phyloP scores from a whole-genome alignment of 169 alveolate genomes.

The Sarcocystis neurona region DNA sequence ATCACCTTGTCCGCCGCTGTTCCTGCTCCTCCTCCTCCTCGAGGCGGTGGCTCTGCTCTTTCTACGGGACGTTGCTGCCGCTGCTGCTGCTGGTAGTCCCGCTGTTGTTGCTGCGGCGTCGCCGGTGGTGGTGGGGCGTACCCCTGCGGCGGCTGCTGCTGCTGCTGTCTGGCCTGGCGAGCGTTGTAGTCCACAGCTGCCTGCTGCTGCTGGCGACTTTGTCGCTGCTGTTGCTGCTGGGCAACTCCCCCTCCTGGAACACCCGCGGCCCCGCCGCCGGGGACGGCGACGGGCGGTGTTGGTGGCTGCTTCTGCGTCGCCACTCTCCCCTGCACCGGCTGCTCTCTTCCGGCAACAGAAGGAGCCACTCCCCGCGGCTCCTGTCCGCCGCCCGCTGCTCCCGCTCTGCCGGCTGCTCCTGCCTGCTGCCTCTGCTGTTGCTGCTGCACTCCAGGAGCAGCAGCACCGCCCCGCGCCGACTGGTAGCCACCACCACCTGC shows the following conservation, averaged over 20 bases:
- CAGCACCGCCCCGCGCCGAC: background rate
- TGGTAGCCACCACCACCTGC: conserved; percentile 27
- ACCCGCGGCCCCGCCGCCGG: no score
- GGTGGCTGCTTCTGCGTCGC: background rate
- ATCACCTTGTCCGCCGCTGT: background rate
- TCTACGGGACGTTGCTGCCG: background rate
- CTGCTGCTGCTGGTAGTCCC: background rate
- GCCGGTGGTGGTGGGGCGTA: background rate
- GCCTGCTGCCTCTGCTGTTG: conserved; percentile 26
- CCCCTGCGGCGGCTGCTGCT: background rate
- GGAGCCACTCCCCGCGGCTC: background rate
- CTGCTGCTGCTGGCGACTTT: background rate
- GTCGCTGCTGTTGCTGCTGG: background rate
- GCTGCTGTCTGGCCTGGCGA: conserved; percentile 3
- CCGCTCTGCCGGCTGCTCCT: background rate
- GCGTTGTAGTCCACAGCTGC: background rate
- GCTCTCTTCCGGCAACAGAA: background rate
- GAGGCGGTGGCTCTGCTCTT: background rate
- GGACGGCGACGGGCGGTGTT: no score
- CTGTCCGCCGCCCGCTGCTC: background rate
- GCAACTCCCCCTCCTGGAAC: no score
- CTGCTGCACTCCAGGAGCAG: background rate
- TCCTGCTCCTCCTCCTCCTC: background rate
- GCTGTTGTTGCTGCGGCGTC: background rate
- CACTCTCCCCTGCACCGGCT: background rate